A percentile compares a stretch with the other conserved stretches of the same genome.
phyloP scores from a whole-genome alignment of 352 stramenopile genomes.

The Thraustochytrium sp. region DNA sequence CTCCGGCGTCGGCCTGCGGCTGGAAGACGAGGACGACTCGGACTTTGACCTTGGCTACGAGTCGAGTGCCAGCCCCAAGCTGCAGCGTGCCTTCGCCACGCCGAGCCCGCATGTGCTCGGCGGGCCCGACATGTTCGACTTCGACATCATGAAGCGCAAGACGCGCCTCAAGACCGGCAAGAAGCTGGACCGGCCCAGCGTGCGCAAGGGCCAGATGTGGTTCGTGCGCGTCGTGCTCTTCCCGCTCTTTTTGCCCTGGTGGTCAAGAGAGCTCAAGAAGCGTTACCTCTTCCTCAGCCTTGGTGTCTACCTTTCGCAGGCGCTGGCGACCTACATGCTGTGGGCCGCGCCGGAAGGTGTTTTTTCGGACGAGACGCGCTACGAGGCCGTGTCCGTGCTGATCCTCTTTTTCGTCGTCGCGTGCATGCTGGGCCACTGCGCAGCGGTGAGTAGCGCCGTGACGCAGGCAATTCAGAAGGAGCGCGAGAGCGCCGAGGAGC shows the following conservation, averaged over 20 bases:
- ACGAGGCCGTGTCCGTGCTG: not conserved
- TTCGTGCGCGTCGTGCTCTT: constrained; percentile 20
- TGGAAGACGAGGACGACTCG: constrained; percentile 28
- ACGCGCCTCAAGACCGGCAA: constrained; percentile 2
- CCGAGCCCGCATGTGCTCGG: not conserved
- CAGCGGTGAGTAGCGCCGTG: constrained; percentile 5
- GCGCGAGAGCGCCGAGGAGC: not conserved
- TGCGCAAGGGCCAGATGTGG: constrained; percentile 23
- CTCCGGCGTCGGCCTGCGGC: not conserved
- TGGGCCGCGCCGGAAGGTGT: not conserved
- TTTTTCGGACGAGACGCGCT: not conserved
- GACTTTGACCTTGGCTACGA: constrained; percentile 19
- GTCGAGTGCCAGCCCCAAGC: not conserved
- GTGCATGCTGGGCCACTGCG: not conserved
- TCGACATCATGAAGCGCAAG: constrained; percentile 31
- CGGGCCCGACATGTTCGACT: constrained; percentile 20
- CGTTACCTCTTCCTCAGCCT: not conserved
- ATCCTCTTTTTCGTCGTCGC: constrained; percentile 12
- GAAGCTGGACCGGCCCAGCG: constrained; percentile 15
- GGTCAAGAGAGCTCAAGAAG: not conserved
- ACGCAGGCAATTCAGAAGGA: not conserved
- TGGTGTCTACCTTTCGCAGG: not conserved
- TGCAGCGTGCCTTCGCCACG: not conserved
- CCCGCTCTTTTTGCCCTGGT: not conserved
- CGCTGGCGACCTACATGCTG: not conserved